Evolutionary conservation across 2,329 filamentous ascomycete species (phyloP).

Genomic region (Juglanconis juglandina): DNA sequence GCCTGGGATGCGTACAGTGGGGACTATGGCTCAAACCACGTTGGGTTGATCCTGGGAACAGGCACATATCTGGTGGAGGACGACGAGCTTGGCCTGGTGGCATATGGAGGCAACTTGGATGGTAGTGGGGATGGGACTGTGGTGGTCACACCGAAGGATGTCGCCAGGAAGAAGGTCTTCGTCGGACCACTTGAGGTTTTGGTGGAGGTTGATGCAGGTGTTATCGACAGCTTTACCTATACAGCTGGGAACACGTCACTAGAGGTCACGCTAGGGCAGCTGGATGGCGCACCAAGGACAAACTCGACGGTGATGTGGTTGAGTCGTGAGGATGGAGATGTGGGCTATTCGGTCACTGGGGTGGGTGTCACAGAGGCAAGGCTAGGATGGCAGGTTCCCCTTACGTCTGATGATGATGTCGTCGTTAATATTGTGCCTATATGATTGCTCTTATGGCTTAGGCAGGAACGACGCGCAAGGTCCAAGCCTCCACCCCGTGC

Average conservation of each 20-base stretch:
- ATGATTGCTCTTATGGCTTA: not conserved
- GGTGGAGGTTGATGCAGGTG: constrained; percentile 41
- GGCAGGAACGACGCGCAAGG: too few species aligned
- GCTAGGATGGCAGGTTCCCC: constrained; percentile 27
- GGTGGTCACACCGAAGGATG: constrained; percentile 40
- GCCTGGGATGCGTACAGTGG: constrained; percentile 55
- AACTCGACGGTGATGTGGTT: constrained; percentile 33
- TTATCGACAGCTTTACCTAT: constrained; percentile 37
- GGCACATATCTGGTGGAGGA: constrained; percentile 48
- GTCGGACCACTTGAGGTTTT: constrained; percentile 42
- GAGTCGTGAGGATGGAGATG: constrained; percentile 25
- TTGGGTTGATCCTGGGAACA: constrained; percentile 48
- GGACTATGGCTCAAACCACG: constrained; percentile 55
- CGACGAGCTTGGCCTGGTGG: constrained; percentile 35
- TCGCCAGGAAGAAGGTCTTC: constrained; percentile 45
- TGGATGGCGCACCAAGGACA: constrained; percentile 26
- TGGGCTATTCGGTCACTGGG: constrained; percentile 25
- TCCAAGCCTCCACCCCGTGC: not conserved
- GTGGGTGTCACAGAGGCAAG: constrained; percentile 22
- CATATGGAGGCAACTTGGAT: constrained; percentile 45
- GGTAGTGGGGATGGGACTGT: constrained; percentile 19
- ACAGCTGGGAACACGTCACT: constrained; percentile 22
- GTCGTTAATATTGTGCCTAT: constrained; percentile 14
- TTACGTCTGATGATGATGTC: constrained; percentile 22
- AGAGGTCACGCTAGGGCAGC: constrained; percentile 30